Evolutionary conservation across 2,329 filamentous ascomycete species (phyloP), one percentile per base, ranked within the genome.

Genomic region (Fusarium guadeloupense): DNA sequence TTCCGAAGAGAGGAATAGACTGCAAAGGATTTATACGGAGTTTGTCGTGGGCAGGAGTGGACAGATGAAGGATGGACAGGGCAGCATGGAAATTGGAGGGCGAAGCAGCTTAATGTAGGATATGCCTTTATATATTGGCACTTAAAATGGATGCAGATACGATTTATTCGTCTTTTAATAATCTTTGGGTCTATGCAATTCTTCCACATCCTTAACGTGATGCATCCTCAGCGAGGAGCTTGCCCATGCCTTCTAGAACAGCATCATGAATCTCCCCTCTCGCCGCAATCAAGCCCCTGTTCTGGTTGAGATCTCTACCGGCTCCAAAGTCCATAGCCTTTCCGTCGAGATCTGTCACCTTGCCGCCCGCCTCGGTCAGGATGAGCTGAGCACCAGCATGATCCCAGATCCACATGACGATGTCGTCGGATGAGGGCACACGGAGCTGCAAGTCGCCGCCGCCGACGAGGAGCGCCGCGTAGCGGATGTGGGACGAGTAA

Each of bases 11-110:
- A 85, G 88, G 69, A 82, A 79, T 59, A 81, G 94, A 56, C 76
- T 99, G 64, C 83, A 86, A 69, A 85, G 85, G 34, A 97, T 99
- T 59, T 99, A 99, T 73, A 82, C 84, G 14, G 95, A 99, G 77
- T 99, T 99, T 80, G 89, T 97, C 1, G 91, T 92, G 5, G 93
- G 93, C 1, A 84, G 95, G 67, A 97, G 93, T 75, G 95, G 95
- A 8, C 93, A 98, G 80, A 93, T 99, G 92, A 92, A 89, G 57
- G 94, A 90, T 75, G 95, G 95, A 2, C 92, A 98, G 76, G 93
- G 91, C 0, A 91, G 90, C 52, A 96, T 89, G 75, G 95, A 98
- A 77, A 87, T 99, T 77, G 95, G 95, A 8, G 95, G 93, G 13
- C 83, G 95, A 72, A 94, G 90, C 69, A 98, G 93, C 77, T 81